Evolutionary conservation across 495 filamentous ascomycete species (phyloP).

Genomic region (Tuber borchii): DNA sequence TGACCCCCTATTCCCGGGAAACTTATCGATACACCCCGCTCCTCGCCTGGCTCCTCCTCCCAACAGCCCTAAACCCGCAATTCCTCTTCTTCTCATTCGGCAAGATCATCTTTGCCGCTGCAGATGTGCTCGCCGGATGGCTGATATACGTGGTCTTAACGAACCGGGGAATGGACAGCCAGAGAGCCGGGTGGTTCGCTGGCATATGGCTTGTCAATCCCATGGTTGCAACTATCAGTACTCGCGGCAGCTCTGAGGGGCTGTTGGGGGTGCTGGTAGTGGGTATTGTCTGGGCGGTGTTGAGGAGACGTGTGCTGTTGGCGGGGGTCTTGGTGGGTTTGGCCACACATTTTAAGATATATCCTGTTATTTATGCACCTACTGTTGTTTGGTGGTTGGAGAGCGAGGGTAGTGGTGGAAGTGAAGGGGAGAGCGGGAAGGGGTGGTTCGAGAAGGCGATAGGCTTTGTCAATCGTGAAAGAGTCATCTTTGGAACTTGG

Average conservation of each 20-base stretch:
- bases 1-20: constrained; percentile 75
- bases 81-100: constrained; percentile 70
- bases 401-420: constrained; percentile 40
- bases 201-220: constrained; percentile 91
- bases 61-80: constrained; percentile 59
- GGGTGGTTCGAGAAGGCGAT: constrained; percentile 10
- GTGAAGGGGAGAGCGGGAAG: constrained; percentile 28
- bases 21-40: constrained; percentile 97
- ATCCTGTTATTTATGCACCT: constrained; percentile 87
- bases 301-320: constrained; percentile 54
- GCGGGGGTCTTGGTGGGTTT: constrained; percentile 75
- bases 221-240: constrained; percentile 95
- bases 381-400: constrained; percentile 87
- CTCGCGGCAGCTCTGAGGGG: constrained; percentile 87
- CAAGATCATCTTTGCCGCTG: constrained; percentile 75
- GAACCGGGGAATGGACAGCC: constrained; percentile 48
- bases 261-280: constrained; percentile 76
- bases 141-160: constrained; percentile 62
- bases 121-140: constrained; percentile 82
- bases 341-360: constrained; percentile 95
- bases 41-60: constrained; percentile 79
- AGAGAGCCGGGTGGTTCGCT: constrained; percentile 62
- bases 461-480: constrained; percentile 56
- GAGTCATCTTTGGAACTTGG: constrained; percentile 56
- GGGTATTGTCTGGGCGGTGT: constrained; percentile 68